phyloP scores from a whole-genome alignment of 2,329 filamentous ascomycete genomes.

The Aspergillus puulaauensis region DNA sequence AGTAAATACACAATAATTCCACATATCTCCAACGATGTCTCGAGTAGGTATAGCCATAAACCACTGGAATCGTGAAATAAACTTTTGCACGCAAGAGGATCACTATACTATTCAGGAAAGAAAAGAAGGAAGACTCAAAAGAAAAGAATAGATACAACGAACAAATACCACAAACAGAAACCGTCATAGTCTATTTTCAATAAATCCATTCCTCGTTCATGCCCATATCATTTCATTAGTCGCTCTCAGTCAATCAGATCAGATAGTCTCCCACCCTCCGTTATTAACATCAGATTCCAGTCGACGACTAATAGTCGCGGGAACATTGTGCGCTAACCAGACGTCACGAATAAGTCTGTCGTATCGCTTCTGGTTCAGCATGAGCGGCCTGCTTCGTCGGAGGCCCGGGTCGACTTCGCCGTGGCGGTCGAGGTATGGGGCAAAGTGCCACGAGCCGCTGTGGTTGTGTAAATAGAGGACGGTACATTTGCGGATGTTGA shows the following conservation, averaged over 20 bases:
- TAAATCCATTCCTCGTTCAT: not conserved
- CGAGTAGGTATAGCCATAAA: not conserved
- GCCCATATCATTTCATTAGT: not conserved
- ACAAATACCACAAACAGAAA: not conserved
- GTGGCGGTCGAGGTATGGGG: slow-evolving; percentile 93
- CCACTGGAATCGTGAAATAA: not conserved
- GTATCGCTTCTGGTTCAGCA: slow-evolving; percentile 90
- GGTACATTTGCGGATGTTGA: slow-evolving; percentile 95
- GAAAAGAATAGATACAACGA: not conserved
- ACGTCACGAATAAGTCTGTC: slow-evolving; percentile 81
- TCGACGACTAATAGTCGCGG: slow-evolving; percentile 83
- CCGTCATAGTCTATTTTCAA: not conserved
- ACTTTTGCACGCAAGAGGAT: not conserved
- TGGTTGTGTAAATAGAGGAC: slow-evolving; percentile 81
- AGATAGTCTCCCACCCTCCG: slow-evolving; percentile 84
- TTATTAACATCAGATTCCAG: slow-evolving; percentile 95
- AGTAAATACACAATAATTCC: not conserved
- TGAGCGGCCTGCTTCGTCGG: slow-evolving; percentile 81
- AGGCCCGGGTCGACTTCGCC: slow-evolving; percentile 94
- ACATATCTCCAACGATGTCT: not conserved
- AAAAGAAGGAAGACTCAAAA: not conserved
- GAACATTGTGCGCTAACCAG: slow-evolving; percentile 84
- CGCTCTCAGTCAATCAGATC: slow-evolving; percentile 5
- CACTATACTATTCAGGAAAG: not conserved
- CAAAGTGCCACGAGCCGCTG: slow-evolving; percentile 79